Evolutionary conservation across 495 filamentous ascomycete genomes (phyloP).

Genomic region (Astrothelium subdiscretum): DNA sequence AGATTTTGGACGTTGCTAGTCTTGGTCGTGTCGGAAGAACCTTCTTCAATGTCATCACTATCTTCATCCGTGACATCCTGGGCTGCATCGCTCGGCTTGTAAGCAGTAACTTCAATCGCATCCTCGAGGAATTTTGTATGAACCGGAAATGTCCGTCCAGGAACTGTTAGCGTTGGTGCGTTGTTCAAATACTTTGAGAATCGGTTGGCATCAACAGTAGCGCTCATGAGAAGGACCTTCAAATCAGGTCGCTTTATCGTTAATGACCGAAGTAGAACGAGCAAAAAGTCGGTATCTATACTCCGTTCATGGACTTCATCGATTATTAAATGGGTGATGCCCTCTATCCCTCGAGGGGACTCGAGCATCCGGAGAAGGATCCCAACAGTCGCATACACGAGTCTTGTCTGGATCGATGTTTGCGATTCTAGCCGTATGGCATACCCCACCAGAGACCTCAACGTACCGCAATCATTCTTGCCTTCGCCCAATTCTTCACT

Average conservation of each 20-base stretch:
- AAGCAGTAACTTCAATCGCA: constrained; percentile 71
- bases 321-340: constrained; percentile 83
- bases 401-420: constrained; percentile 60
- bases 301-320: constrained; percentile 91
- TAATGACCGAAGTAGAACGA: constrained; percentile 78
- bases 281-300: constrained; percentile 90
- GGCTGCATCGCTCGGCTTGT: constrained; percentile 46
- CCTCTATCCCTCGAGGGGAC: constrained; percentile 66
- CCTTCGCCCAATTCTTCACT: constrained; percentile 88
- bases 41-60: constrained; percentile 30
- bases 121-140: constrained; percentile 81
- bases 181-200: constrained; percentile 80
- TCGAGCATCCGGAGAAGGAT: constrained; percentile 97
- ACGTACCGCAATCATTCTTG: constrained; percentile 68
- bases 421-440: constrained; percentile 87
- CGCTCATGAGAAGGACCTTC: constrained; percentile 88
- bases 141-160: constrained; percentile 88
- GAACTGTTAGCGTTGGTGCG: constrained; percentile 77
- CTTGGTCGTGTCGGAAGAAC: constrained; percentile 6
- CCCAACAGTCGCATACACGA: constrained; percentile 79
- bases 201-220: constrained; percentile 80
- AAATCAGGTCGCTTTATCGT: constrained; percentile 59
- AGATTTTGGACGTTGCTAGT: constrained; percentile 32
- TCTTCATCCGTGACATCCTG: constrained; percentile 41
- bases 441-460: constrained; percentile 79